Evolutionary conservation across 192 early-diverging fungal species (phyloP).

Genomic region (Backusella westeae): DNA sequence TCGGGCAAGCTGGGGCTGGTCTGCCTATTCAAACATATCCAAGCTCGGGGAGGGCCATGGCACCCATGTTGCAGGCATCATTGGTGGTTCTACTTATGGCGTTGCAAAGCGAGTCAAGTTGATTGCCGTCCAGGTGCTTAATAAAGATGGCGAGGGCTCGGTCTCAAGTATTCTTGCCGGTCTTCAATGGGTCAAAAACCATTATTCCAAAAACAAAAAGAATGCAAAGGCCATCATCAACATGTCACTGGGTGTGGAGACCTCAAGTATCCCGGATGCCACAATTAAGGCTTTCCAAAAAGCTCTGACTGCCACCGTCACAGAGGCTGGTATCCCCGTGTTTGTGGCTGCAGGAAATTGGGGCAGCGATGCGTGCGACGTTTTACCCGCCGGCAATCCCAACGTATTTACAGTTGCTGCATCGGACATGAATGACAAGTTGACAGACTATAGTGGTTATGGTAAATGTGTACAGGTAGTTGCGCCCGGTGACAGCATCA

Average conservation of each 20-base stretch:
- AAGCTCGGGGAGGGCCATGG: constrained; percentile 45
- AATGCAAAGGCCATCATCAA: constrained; percentile 57
- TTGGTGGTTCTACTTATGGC: constrained; percentile 60
- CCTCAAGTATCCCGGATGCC: constrained; percentile 18
- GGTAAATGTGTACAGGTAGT: constrained; percentile 94
- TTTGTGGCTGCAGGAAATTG: constrained; percentile 81
- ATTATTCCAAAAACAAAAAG: constrained; percentile 15
- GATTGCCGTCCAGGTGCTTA: constrained; percentile 69
- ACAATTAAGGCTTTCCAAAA: constrained; percentile 56
- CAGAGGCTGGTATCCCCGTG: constrained; percentile 60
- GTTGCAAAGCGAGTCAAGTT: constrained; percentile 69
- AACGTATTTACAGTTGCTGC: constrained; percentile 84
- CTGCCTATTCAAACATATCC: background rate
- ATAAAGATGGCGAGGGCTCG: constrained; percentile 50
- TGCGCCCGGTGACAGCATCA: constrained; percentile 81
- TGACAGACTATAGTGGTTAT: constrained; percentile 79
- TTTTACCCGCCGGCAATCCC: constrained; percentile 54
- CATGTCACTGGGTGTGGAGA: constrained; percentile 64
- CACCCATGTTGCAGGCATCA: constrained; percentile 67
- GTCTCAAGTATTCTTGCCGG: constrained; percentile 44
- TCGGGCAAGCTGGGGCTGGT: constrained; percentile 59
- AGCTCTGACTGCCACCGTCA: constrained; percentile 50
- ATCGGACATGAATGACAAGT: constrained; percentile 68
- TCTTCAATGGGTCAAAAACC: constrained; percentile 32
- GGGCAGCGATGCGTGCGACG: constrained; percentile 60